These are phyloP conservation scores for Neovahlkampfia damariscottae DNA, from an alignment of 78 protist genomes.

Conservation along the genomic window DNA sequence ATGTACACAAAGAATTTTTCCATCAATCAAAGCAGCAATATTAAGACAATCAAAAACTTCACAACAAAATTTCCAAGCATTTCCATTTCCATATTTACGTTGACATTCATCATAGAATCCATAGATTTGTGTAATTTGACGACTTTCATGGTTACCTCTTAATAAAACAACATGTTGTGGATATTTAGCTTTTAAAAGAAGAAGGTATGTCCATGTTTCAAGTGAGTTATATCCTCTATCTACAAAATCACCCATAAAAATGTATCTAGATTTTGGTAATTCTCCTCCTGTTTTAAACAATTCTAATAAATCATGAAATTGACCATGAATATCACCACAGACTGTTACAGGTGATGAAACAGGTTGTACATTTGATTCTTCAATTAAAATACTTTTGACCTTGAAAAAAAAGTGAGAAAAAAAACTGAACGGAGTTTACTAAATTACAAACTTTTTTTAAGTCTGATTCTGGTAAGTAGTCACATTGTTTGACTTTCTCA, in stretches of 20 bases:
- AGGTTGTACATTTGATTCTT: constrained; percentile 67
- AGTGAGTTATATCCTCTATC: constrained; percentile 87
- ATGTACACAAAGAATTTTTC: constrained; percentile 48
- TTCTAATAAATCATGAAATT: constrained; percentile 79
- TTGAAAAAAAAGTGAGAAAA: too few relatives aligned
- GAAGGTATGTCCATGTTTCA: constrained; percentile 74
- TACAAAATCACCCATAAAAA: constrained; percentile 94
- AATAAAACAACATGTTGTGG: constrained; percentile 62
- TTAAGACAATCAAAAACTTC: constrained; percentile 52
- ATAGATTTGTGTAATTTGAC: constrained; percentile 82
- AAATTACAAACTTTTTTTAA: background rate
- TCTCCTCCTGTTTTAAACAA: constrained; percentile 86
- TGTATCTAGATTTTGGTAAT: constrained; percentile 75
- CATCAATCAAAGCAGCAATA: constrained; percentile 46
- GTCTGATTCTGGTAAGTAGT: background rate
- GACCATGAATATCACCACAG: constrained; percentile 92
- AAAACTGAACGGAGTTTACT: too few relatives aligned
- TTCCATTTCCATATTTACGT: constrained; percentile 40
- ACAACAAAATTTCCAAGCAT: constrained; percentile 34
- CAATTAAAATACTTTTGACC: too few relatives aligned
- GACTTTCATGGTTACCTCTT: constrained; percentile 91
- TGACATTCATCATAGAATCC: constrained; percentile 61
- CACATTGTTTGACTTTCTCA: background rate
- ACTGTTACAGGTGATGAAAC: constrained; percentile 81
- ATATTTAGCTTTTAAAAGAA: constrained; percentile 63